Base-by-base conservation (phyloP, 1,284 basidiomycete species). In the Rhizoctonia solani region DNA sequence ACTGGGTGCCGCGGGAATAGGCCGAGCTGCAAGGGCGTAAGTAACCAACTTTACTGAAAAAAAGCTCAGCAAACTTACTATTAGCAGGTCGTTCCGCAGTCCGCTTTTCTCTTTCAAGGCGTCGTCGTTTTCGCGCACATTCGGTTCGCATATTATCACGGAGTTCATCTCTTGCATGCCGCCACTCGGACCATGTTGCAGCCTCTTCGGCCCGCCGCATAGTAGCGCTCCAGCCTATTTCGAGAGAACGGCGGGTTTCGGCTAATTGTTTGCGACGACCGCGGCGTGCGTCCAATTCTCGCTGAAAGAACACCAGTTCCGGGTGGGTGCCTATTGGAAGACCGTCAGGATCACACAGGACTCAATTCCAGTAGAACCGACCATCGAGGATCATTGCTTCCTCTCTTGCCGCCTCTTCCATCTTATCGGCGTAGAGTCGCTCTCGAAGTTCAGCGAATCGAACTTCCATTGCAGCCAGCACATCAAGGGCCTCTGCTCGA, bases 141-240 rank as follows among this genome's bases (percentile, higher is more conserved):
- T 94, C 92, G 0, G 92, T 85, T 59, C 93, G 87, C 87, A 93
- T 89, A 16, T 87, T 85, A 0, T 83, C 87, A 71, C 93, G 88
- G n/a, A 94, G 77, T 52, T 88, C 86, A 71, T 89, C 87, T 63
- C 86, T 81, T 19, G 85, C 80, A 68, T 85, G 88, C 81, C 86
- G 85, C 88, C 88, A 90, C 82, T 86, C 88, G 71, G 84, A 84
- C 89, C 90, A 92, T 44, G 86, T 83, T 14, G 81, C 82, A 41
- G 81, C 77, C 71, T 91, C 89, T 65, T 88, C 85, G 9, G 82
- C 79, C 65, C 80, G 82, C 44, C 87, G 80, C 69, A 83, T 82
- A 70, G 84, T 85, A 9, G 78, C 78, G 0, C 85, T 80, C 69
- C 83, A 85, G 1, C 80, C 78, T 14, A 85, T 77, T 66, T 91